Base-by-base conservation (phyloP, 495 filamentous ascomycete species). In the Trichoderma orchidacearum region DNA sequence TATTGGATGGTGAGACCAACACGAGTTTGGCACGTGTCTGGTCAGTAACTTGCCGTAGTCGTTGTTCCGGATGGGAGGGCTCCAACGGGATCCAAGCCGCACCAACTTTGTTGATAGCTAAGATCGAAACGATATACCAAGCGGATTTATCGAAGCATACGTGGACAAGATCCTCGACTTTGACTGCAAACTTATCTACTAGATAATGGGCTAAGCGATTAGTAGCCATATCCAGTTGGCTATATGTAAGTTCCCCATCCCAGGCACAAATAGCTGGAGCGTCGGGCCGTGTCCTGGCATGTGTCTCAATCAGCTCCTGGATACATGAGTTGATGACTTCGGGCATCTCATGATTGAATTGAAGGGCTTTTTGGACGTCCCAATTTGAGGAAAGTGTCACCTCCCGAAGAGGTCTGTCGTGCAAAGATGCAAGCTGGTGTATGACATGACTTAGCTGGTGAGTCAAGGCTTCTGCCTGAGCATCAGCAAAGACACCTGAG, bases 211-310 rank as follows among this genome's bases (percentile, higher is more conserved):
- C 76, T 21, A 85, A 58, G 45, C 61, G 66, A 59, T 30, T 67
- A 62, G 75, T 63, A 15, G 72, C 56, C 5, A 54, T 32, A 25
- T 80, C 74, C 27, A 85, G 65, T 56, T 83, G 69, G 4, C 52
- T 59, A 60, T 72, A 84, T 0, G 75, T 77, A 35, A 84, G 58
- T 9, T 59, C 72, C 21, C 79, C 80, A 69, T 84, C 81, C 79
- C 79, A 82, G 17, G 64, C 62, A 50, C 53, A 60, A 7, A 70
- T 56, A 3, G 67, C 66, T 34, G 55, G 45, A 7, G 52, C 59
- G 3, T 62, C 59, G 0, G 61, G 63, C 30, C 57, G 60, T 29
- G 50, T 52, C 5, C 28, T 28, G 12, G 56, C 59, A 5, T 58
- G 58, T 7, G 55, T 55, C 35, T 58, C 59, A 48, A 69, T 60